phyloP scores from a whole-genome alignment of 495 filamentous ascomycete genomes.

The Aspergillus steynii region DNA sequence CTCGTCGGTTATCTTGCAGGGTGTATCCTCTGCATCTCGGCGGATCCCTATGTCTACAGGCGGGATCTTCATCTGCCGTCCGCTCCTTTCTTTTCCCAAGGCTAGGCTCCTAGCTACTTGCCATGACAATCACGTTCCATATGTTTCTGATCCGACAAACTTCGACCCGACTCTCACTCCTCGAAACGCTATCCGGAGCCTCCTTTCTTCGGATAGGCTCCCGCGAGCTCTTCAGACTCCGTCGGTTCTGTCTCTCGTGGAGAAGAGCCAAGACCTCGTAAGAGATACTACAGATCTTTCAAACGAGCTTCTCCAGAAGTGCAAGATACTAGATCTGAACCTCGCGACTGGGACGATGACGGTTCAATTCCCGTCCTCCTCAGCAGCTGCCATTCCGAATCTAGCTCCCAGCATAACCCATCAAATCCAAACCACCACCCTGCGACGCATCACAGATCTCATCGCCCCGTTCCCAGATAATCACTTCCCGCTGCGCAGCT shows the following conservation, averaged over 20 bases:
- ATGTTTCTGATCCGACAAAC: constrained; percentile 89
- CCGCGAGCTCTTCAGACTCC: constrained; percentile 68
- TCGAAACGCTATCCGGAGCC: constrained; percentile 75
- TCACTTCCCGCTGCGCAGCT: constrained; percentile 37
- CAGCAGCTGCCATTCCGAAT: neutral
- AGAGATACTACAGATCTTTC: constrained; percentile 32
- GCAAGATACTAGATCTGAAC: constrained; percentile 41
- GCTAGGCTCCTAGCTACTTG: constrained; percentile 72
- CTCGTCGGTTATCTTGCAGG: constrained; percentile 19
- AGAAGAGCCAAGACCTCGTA: constrained; percentile 34
- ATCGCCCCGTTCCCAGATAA: constrained; percentile 43
- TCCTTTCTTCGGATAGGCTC: constrained; percentile 58
- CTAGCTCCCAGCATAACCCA: neutral
- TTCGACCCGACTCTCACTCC: constrained; percentile 70
- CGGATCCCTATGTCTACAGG: constrained; percentile 55
- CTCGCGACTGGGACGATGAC: constrained; percentile 38
- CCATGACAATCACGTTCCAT: constrained; percentile 58
- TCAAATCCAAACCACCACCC: constrained; percentile 32
- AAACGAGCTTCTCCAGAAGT: constrained; percentile 34
- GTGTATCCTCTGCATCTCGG: neutral
- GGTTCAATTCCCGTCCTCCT: constrained; percentile 33
- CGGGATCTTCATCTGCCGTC: constrained; percentile 71
- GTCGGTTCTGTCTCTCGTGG: constrained; percentile 59
- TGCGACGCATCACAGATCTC: constrained; percentile 47
- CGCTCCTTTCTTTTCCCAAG: constrained; percentile 75